A percentile compares a stretch with the other conserved stretches of the same genome.
Evolutionary conservation across 768 basidiomycete genomes (phyloP).

Genomic region (Cystofilobasidium bisporidii): DNA sequence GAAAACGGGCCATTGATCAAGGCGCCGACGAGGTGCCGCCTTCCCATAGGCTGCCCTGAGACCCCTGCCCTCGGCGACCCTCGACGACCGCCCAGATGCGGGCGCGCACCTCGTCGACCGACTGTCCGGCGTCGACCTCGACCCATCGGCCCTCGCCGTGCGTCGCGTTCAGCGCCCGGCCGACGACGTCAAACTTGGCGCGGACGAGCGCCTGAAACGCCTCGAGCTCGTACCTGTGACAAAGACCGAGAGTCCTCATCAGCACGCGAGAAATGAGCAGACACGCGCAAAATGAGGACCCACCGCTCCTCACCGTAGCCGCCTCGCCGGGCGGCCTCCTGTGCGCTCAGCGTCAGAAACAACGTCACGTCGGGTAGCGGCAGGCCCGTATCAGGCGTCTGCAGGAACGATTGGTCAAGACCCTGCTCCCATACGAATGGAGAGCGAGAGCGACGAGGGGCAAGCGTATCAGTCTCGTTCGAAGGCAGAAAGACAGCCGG

Average conservation of each 20-base stretch:
- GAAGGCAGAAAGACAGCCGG: neutral
- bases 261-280: neutral
- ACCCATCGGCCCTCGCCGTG: constrained; percentile 19
- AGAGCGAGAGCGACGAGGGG: too few relatives aligned
- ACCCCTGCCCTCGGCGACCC: neutral
- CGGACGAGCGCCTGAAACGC: constrained; percentile 21
- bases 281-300: neutral
- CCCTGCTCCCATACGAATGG: too few relatives aligned
- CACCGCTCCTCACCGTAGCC: constrained; percentile 77
- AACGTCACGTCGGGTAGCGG: constrained; percentile 80
- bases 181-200: constrained; percentile 17
- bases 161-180: neutral
- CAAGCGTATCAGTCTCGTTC: neutral
- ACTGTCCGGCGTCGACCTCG: constrained; percentile 19
- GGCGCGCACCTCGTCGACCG: constrained; percentile 14
- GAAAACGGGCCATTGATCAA: too few relatives aligned
- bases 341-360: constrained; percentile 73
- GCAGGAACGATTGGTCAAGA: constrained; percentile 73
- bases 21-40: too few relatives aligned
- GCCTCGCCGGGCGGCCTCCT: constrained; percentile 56
- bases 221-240: constrained; percentile 17
- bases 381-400: constrained; percentile 71
- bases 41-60: neutral
- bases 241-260: neutral
- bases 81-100: neutral